A percentile compares a stretch with the other conserved stretches of the same genome.
Evolutionary conservation across 1,139 yeast species (phyloP).

Genomic region (Yamadazyma friedrichii): DNA sequence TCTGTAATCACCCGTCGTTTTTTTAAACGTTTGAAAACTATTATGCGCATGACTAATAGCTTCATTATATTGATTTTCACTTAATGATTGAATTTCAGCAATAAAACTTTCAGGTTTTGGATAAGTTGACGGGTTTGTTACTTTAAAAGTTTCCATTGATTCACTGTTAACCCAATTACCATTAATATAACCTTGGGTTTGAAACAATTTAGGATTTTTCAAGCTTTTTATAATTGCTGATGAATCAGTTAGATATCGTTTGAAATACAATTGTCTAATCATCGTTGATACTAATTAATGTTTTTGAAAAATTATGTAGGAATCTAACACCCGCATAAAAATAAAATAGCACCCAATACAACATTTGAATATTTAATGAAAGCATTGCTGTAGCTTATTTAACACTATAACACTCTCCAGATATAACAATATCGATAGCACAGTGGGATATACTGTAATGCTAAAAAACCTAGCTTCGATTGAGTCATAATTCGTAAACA

Average conservation of each 20-base stretch:
- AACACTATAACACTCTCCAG: not conserved
- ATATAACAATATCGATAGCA: not conserved
- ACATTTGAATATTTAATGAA: no score
- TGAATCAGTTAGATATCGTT: conserved; percentile 9
- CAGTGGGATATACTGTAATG: no score
- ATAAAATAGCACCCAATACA: no score
- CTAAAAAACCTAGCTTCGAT: no score
- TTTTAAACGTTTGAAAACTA: conserved; percentile 36
- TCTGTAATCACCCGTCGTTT: conserved; percentile 39
- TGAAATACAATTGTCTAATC: conserved; percentile 2
- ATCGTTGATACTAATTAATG: no score
- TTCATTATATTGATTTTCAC: conserved; percentile 29
- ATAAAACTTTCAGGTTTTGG: conserved; percentile 30
- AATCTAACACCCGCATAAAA: conserved; percentile 3
- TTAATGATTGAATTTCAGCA: conserved; percentile 39
- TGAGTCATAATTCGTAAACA: no score
- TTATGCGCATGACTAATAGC: conserved; percentile 41
- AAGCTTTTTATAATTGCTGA: conserved; percentile 7
- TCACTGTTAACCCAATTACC: conserved; percentile 41
- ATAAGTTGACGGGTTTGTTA: conserved; percentile 44
- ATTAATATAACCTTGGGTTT: conserved; percentile 41
- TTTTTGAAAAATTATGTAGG: conserved; percentile 1
- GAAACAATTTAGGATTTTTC: conserved; percentile 15
- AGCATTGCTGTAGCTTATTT: no score
- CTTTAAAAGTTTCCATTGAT: conserved; percentile 30